Base-by-base conservation (phyloP, 371 early-diverging fungal genomes). In the Parasitella parasitica region DNA sequence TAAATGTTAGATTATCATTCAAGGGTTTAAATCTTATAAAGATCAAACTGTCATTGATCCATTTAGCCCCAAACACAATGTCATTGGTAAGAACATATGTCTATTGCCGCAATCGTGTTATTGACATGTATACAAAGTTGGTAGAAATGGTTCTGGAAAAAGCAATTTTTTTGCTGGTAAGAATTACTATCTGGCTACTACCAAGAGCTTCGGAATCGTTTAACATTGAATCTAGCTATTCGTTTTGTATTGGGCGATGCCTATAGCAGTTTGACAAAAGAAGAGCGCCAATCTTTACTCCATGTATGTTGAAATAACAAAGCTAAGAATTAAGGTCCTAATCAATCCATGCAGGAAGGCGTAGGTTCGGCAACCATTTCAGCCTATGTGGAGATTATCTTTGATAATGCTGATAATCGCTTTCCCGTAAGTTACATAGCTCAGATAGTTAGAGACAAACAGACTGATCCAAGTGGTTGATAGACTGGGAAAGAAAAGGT, bases 101-200 rank as follows among this genome's bases (percentile, higher is more conserved):
- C n/a, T n/a, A n/a, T 37, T 32, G 32, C 1, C 32, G 35, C 53
- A 48, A 38, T 18, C 9, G 6, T 54, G 28, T 28, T 39, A 1
- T 36, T 22, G 24, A 18, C 15, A 46, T 20, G 28, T 28, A 50
- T 50, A n/a, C 57, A 37, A 78, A 94, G 97, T 98, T n/a, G 99
- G 99, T 35, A 86, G 97, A 65, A 99, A 99, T 77, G 99, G 99
- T 37, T 93, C 98, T 7, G 99, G 99, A 24, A 99, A 99, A 80
- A 95, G 95, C 76, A 99, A 98, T 78, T 97, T 99, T 75, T 97
- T 99, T 71, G 89, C 96, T 72, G 89, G 89, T 86, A 77, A 22
- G 1, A 20, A 34, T 24, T 32, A 9, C 27, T 18, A 20, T 41
- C 20, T 16, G 41, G n/a, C n/a, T n/a, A n/a, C n/a, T n/a, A n/a